Conservation (phyloP, 2,329 filamentous ascomycete genomes). For the Ceratocystis cacaofunesta region DNA sequence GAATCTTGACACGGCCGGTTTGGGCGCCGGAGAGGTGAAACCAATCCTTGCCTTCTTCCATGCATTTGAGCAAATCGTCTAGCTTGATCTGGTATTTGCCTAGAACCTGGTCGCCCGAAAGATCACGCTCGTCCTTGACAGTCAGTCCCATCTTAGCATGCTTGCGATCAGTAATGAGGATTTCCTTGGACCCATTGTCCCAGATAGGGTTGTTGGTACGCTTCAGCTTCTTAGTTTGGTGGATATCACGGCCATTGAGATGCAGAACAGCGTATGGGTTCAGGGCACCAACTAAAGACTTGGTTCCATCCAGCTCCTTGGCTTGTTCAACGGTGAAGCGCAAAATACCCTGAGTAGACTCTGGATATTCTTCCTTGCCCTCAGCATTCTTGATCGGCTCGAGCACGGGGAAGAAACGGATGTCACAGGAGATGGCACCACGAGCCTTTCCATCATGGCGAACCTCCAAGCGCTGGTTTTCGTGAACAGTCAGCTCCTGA, state of each 20-base stretch:
- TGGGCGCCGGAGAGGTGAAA: constrained; percentile 73
- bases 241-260: constrained; percentile 83
- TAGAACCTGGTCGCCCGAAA: constrained; percentile 67
- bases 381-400: constrained; percentile 38
- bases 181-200: constrained; percentile 82
- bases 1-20: constrained; percentile 77
- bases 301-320: constrained; percentile 84
- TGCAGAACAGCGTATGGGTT: constrained; percentile 83
- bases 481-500: constrained; percentile 60
- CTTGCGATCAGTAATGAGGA: constrained; percentile 88
- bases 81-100: constrained; percentile 93
- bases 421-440: constrained; percentile 63
- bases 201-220: constrained; percentile 96
- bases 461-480: constrained; percentile 75
- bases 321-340: constrained; percentile 89
- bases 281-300: constrained; percentile 79
- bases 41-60: constrained; percentile 90
- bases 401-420: constrained; percentile 91
- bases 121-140: constrained; percentile 87
- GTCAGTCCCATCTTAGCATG: constrained; percentile 79
- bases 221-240: constrained; percentile 83
- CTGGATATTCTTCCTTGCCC: constrained; percentile 63
- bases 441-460: constrained; percentile 70
- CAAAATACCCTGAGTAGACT: constrained; percentile 84
- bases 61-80: constrained; percentile 80